Percentiles rank a stretch among this genome's conserved stretches.
Conservation (phyloP, 192 early-diverging fungal genomes). For the Rhizoclosmatium globosum region DNA sequence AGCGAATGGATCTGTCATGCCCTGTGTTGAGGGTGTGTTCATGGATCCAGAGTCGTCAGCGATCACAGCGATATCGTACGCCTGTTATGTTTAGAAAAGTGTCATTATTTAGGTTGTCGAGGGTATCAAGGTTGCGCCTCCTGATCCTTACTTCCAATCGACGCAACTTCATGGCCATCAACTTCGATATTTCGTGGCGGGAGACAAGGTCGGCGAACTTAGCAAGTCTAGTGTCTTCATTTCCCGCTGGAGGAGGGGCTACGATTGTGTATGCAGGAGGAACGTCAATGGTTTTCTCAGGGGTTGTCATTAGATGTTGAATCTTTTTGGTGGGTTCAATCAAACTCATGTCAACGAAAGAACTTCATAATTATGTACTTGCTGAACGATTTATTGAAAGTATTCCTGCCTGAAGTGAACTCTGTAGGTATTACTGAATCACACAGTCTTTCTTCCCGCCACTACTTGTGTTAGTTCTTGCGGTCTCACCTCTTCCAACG, state of each 20-base stretch:
- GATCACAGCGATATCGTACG: conserved; percentile 34
- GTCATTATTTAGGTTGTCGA: neutral
- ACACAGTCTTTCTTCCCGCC: neutral
- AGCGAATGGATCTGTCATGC: conserved; percentile 21
- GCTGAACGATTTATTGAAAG: too few relatives aligned
- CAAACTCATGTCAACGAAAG: too few relatives aligned
- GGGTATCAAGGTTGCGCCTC: neutral
- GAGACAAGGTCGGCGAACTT: neutral
- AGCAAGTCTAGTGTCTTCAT: neutral
- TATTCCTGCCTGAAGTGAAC: too few relatives aligned
- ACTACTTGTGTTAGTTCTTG: neutral
- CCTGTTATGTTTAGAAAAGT: conserved; percentile 8
- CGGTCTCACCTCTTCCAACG: neutral
- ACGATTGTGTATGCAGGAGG: neutral
- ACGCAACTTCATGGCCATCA: conserved; percentile 30
- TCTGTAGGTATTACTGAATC: neutral
- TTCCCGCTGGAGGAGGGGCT: neutral
- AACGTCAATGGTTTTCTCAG: too few relatives aligned
- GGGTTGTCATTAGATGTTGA: too few relatives aligned
- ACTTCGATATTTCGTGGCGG: conserved; percentile 25
- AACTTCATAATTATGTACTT: too few relatives aligned
- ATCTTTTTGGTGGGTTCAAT: too few relatives aligned
- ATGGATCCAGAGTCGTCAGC: conserved; percentile 37
- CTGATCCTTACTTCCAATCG: conserved; percentile 8
- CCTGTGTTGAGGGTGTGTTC: neutral